A percentile compares a stretch with the other conserved stretches of the same genome.
Conservation (phyloP, 2,329 filamentous ascomycete species). For the Diaporthe sp. region DNA sequence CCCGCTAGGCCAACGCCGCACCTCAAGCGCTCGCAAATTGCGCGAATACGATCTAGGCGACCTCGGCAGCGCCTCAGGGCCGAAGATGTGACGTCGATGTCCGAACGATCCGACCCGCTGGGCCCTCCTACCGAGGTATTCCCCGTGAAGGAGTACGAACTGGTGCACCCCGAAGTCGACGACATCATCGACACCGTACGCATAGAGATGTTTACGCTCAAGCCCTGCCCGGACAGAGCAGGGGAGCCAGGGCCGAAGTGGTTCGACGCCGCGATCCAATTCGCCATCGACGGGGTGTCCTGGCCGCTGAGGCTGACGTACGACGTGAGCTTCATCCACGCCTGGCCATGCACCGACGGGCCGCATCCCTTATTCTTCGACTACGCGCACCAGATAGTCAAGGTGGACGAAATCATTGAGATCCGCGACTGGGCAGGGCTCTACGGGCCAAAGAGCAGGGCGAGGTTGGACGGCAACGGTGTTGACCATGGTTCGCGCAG, state of each 20-base stretch:
- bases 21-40: slow-evolving; percentile 77
- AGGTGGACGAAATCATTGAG: slow-evolving; percentile 74
- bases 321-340: slow-evolving; percentile 75
- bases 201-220: slow-evolving; percentile 76
- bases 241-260: slow-evolving; percentile 52
- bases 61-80: slow-evolving; percentile 68
- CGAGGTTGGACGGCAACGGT: slow-evolving; percentile 18
- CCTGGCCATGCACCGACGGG: slow-evolving; percentile 73
- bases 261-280: slow-evolving; percentile 73
- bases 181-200: slow-evolving; percentile 75
- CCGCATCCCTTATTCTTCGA: slow-evolving; percentile 81
- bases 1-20: slow-evolving; percentile 77
- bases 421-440: slow-evolving; percentile 74
- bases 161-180: slow-evolving; percentile 68
- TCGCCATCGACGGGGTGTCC: slow-evolving; percentile 72
- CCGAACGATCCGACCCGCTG: slow-evolving; percentile 75
- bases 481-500: slow-evolving; percentile 22
- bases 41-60: slow-evolving; percentile 72
- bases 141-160: slow-evolving; percentile 76
- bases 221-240: slow-evolving; percentile 52
- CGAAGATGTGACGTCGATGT: slow-evolving; percentile 75
- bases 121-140: slow-evolving; percentile 73
- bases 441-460: slow-evolving; percentile 47
- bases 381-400: slow-evolving; percentile 71
- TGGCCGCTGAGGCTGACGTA: slow-evolving; percentile 74